Evolutionary conservation across 2,329 filamentous ascomycete genomes (phyloP).

Genomic region (Fusarium ambrosium): DNA sequence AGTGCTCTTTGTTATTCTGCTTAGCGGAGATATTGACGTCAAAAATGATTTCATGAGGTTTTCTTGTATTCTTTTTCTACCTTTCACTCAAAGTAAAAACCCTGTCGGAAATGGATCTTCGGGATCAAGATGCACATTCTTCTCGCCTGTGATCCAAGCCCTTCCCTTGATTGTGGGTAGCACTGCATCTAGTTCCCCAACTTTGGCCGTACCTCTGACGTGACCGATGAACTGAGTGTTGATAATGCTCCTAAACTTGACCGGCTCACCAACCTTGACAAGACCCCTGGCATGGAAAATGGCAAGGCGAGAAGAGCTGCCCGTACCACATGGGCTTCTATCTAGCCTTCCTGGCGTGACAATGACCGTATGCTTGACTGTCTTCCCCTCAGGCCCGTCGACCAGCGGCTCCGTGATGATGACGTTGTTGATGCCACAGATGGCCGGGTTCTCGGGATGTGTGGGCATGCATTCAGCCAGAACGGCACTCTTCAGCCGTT

Average conservation of each 20-base stretch:
- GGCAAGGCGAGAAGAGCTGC: constrained; percentile 59
- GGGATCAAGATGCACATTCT: constrained; percentile 58
- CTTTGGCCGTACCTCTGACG: constrained; percentile 54
- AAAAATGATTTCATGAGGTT: background rate
- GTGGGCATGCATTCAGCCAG: constrained; percentile 52
- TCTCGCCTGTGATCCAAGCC: constrained; percentile 61
- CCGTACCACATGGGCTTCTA: constrained; percentile 61
- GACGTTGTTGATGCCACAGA: constrained; percentile 57
- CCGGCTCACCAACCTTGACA: constrained; percentile 53
- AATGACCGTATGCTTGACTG: constrained; percentile 56
- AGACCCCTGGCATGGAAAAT: constrained; percentile 58
- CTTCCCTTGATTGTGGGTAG: constrained; percentile 58
- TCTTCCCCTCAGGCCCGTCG: constrained; percentile 42
- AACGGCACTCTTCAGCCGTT: constrained; percentile 58
- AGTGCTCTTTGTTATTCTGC: background rate
- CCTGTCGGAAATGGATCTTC: constrained; percentile 57
- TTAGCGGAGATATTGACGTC: background rate
- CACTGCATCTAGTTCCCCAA: constrained; percentile 56
- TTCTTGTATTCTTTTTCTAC: background rate
- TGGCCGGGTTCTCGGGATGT: constrained; percentile 58
- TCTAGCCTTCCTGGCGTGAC: constrained; percentile 62
- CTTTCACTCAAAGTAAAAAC: background rate
- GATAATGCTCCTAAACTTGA: constrained; percentile 58
- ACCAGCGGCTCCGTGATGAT: constrained; percentile 54
- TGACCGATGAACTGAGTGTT: constrained; percentile 57